A percentile compares a stretch with the other conserved stretches of the same genome.
Conservation (phyloP, 2,329 filamentous ascomycete genomes). For the Pseudocercospora pini-densiflorae region DNA sequence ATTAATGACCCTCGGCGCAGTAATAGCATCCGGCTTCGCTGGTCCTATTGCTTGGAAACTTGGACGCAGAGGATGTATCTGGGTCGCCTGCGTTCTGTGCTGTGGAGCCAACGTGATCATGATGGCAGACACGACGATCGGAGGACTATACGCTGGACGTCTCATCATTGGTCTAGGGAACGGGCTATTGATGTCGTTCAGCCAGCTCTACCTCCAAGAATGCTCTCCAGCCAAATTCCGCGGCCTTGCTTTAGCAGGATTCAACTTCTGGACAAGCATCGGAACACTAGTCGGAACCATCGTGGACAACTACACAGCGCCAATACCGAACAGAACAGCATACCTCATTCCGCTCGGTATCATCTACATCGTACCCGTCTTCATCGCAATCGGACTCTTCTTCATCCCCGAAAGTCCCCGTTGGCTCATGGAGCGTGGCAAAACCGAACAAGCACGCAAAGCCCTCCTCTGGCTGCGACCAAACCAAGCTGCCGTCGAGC, state of each 20-base stretch:
- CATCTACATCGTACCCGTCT: constrained; percentile 45
- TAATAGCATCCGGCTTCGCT: constrained; percentile 47
- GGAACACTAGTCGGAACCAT: constrained; percentile 42
- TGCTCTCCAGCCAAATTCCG: constrained; percentile 43
- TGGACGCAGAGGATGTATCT: constrained; percentile 52
- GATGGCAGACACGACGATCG: constrained; percentile 58
- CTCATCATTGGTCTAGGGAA: constrained; percentile 34
- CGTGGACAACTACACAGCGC: constrained; percentile 33
- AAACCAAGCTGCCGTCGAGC: constrained; percentile 22
- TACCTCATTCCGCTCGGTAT: constrained; percentile 54
- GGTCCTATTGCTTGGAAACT: constrained; percentile 47
- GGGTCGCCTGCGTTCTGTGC: constrained; percentile 55
- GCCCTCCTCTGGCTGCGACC: constrained; percentile 42
- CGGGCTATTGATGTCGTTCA: constrained; percentile 37
- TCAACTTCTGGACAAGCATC: constrained; percentile 50
- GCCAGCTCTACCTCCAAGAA: constrained; percentile 45
- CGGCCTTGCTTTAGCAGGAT: constrained; percentile 52
- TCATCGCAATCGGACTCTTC: constrained; percentile 44
- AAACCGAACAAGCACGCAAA: constrained; percentile 32
- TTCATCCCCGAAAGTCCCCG: constrained; percentile 42
- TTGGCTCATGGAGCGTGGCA: constrained; percentile 35
- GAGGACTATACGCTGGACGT: constrained; percentile 22
- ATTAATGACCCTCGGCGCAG: constrained; percentile 53
- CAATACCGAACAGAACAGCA: constrained; percentile 30
- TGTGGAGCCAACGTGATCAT: constrained; percentile 60